phyloP scores from a whole-genome alignment of 2,329 filamentous ascomycete genomes.

The Fusarium avenaceum region DNA sequence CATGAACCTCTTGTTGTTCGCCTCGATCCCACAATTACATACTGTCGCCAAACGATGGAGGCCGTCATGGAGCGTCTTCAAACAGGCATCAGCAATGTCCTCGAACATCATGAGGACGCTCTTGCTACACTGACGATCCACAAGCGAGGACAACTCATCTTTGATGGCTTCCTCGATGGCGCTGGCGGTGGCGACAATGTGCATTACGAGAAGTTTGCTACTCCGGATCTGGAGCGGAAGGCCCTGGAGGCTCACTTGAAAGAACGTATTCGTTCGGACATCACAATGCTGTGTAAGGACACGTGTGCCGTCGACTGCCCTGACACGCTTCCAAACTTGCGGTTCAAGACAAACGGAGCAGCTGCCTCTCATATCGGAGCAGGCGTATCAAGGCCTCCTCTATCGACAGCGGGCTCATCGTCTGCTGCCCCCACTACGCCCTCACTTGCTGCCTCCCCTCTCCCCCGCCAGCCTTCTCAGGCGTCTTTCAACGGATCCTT shows the following conservation, averaged over 20 bases:
- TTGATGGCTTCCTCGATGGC: constrained; percentile 49
- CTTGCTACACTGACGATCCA: constrained; percentile 62
- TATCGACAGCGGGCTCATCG: constrained; percentile 26
- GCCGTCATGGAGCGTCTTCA: constrained; percentile 66
- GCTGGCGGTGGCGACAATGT: constrained; percentile 53
- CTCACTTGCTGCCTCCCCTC: constrained; percentile 32
- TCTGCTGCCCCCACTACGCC: constrained; percentile 29
- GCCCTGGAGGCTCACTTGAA: constrained; percentile 58
- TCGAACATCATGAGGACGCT: constrained; percentile 62
- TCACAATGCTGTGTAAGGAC: constrained; percentile 65
- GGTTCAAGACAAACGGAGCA: constrained; percentile 41
- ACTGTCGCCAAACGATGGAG: constrained; percentile 61
- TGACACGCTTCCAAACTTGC: constrained; percentile 49
- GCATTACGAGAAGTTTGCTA: constrained; percentile 51
- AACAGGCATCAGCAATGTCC: constrained; percentile 63
- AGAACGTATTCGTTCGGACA: constrained; percentile 62
- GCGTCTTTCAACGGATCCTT: constrained; percentile 41
- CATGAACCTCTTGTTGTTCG: constrained; percentile 62
- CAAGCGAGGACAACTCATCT: constrained; percentile 67
- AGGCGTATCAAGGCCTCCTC: constrained; percentile 19
- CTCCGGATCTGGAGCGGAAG: constrained; percentile 55
- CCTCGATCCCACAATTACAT: constrained; percentile 58
- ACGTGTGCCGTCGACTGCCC: constrained; percentile 60
- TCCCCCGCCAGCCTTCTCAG: constrained; percentile 35
- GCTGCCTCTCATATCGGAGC: constrained; percentile 32